Evolutionary conservation across 257 asterid genomes (phyloP), one percentile per base, ranked within the genome.

Genomic region (Datura wrightii): DNA sequence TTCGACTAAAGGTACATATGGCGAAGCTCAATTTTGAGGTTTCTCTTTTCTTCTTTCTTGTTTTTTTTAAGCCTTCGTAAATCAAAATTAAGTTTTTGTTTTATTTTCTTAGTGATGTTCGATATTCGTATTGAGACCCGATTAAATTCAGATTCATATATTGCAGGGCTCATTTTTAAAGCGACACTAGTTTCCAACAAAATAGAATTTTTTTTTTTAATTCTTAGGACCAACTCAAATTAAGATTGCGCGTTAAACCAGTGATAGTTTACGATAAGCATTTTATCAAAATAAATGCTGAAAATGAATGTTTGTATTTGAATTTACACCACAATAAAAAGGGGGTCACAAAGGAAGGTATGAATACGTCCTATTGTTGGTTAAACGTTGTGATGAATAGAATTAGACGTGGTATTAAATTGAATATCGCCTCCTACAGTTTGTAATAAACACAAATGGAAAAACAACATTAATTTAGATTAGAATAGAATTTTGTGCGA

Each of bases 71-170:
- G 70, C 15, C 0, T 2, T 1, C 10, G 8, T 0, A 15, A 34
- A 0, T 63, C n/a, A 1, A 34, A 24, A 9, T 9, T 60, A 60
- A 2, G 0, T 6, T 58, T 58, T 58, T 7, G 0, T 8, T 60
- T 9, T 60, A 2, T 60, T 0, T 60, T 59, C 8, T 19, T 0
- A 6, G 3, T 50, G 4, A 0, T 52, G 5, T 24, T 2, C 4
- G 41, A 24, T 10, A 62, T 10, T 0, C 3, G 0, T 11, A 13
- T 52, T 13, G 1, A 54, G 2, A 2, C 11, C 1, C 0, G 1
- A 24, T 0, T 24, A 62, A 2, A 24, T 24, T 2, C 24, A 7
- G 24, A 9, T 9, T 60, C 15, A 2, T 6, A 1, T 15, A 19
- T 19, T 60, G 14, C 3, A 60, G 1, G 42, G 2, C 13, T 0